phyloP scores from a whole-genome alignment of 495 filamentous ascomycete genomes.

The Clavariopsis aquatica region DNA sequence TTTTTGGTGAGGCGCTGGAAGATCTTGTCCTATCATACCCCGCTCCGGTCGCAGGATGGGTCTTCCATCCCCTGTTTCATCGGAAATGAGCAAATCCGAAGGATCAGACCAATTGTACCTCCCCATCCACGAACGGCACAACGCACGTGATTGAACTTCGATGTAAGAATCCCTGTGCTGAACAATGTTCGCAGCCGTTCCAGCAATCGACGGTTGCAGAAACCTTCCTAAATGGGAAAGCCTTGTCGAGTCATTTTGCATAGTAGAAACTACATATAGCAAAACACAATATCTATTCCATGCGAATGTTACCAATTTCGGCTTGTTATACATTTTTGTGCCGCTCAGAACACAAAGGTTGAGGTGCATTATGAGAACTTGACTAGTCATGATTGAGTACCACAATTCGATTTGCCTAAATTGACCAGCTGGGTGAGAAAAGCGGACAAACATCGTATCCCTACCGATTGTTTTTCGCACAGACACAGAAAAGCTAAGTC shows the following conservation, averaged over 20 bases:
- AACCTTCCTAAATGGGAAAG: constrained; percentile 1
- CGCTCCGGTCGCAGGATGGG: constrained; percentile 2
- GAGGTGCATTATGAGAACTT: too few relatives aligned
- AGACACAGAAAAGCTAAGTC: too few relatives aligned
- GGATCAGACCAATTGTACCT: background rate
- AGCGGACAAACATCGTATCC: too few relatives aligned
- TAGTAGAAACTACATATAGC: background rate
- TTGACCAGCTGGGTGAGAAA: too few relatives aligned
- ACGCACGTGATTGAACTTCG: constrained; percentile 14
- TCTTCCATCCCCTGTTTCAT: background rate
- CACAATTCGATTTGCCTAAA: too few relatives aligned
- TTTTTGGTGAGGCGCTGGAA: too few relatives aligned
- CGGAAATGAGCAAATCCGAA: background rate
- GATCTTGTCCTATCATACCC: background rate
- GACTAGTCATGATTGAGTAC: too few relatives aligned
- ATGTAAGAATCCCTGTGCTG: constrained; percentile 20
- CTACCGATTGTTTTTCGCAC: too few relatives aligned
- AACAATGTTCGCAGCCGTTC: constrained; percentile 30
- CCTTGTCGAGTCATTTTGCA: background rate
- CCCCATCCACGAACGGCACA: background rate
- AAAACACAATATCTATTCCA: too few relatives aligned
- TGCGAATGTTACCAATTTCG: too few relatives aligned
- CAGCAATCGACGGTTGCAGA: constrained; percentile 20
- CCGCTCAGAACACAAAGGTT: too few relatives aligned
- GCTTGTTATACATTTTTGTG: too few relatives aligned